A percentile compares a stretch with the other conserved stretches of the same genome.
Evolutionary conservation across 176 grass and related monocot species (phyloP).

Genomic region (Phoenix roebelenii): DNA sequence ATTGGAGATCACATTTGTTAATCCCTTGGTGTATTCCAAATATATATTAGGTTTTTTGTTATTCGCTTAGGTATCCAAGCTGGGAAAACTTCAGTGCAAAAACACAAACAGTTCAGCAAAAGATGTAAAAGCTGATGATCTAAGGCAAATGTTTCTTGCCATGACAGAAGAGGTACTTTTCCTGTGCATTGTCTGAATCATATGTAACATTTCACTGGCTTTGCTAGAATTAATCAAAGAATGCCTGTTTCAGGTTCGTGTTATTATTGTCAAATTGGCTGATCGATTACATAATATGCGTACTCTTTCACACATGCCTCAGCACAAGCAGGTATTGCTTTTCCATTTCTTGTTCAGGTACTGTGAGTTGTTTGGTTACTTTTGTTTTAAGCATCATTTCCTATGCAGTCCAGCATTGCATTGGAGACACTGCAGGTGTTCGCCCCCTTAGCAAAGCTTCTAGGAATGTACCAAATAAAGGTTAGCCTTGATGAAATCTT

Average conservation of each 20-base stretch:
- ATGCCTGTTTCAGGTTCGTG: constrained; percentile 63
- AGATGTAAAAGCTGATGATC: constrained; percentile 95
- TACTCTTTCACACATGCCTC: constrained; percentile 95
- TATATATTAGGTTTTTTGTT: constrained; percentile 2
- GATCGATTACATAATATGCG: constrained; percentile 99
- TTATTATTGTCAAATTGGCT: constrained; percentile 97
- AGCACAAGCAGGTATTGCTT: constrained; percentile 71
- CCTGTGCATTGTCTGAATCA: constrained; percentile 5
- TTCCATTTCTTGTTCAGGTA: constrained; percentile 2
- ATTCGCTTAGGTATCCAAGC: constrained; percentile 69
- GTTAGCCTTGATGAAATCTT: constrained; percentile 29
- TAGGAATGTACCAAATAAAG: constrained; percentile 99
- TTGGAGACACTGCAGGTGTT: constrained; percentile 89
- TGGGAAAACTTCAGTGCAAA: constrained; percentile 90
- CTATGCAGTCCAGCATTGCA: constrained; percentile 63
- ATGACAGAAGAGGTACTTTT: constrained; percentile 88
- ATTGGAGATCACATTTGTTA: background rate
- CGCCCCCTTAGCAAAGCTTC: constrained; percentile 93
- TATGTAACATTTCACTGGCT: background rate
- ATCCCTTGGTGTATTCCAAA: background rate
- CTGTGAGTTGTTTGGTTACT: background rate
- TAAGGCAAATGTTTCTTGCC: constrained; percentile 99
- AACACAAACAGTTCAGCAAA: constrained; percentile 66
- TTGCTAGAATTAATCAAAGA: constrained; percentile 3
- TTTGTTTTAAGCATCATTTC: constrained; percentile 4